phyloP scores from a whole-genome alignment of 768 basidiomycete species.

The Auricularia heimuer region DNA sequence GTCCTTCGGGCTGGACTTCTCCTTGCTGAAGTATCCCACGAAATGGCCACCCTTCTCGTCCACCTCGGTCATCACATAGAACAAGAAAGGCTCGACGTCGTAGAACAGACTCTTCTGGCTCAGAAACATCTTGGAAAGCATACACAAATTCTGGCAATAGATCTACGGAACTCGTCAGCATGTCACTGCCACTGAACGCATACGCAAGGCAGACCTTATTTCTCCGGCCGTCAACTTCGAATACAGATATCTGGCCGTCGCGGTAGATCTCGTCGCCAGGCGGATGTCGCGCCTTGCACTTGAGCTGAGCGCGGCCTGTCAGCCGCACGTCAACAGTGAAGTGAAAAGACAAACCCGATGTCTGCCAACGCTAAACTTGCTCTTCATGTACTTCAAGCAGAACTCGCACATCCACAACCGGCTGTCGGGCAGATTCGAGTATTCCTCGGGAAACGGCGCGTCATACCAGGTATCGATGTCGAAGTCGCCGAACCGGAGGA shows the following conservation, averaged over 20 bases:
- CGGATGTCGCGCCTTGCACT: constrained; percentile 91
- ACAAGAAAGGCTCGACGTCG: constrained; percentile 97
- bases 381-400: constrained; percentile 97
- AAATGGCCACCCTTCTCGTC: constrained; percentile 88
- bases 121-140: constrained; percentile 97
- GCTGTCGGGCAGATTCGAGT: constrained; percentile 84
- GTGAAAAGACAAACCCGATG: constrained; percentile 57
- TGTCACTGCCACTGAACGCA: neutral
- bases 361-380: constrained; percentile 70
- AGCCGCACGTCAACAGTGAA: neutral
- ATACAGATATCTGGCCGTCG: constrained; percentile 79
- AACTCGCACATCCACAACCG: constrained; percentile 95
- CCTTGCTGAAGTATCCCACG: constrained; percentile 97
- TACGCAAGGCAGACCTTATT: constrained; percentile 58
- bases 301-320: constrained; percentile 44
- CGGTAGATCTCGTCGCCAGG: constrained; percentile 98
- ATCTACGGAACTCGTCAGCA: constrained; percentile 42
- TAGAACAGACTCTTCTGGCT: constrained; percentile 98
- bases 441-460: constrained; percentile 97
- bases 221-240: constrained; percentile 96
- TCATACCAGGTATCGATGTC: constrained; percentile 99
- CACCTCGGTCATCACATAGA: constrained; percentile 92
- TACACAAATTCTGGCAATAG: constrained; percentile 96
- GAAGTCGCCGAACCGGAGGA: constrained; percentile 80
- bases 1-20: constrained; percentile 91